phyloP scores from a whole-genome alignment of 495 filamentous ascomycete genomes.

The Sordaria brevicollis region DNA sequence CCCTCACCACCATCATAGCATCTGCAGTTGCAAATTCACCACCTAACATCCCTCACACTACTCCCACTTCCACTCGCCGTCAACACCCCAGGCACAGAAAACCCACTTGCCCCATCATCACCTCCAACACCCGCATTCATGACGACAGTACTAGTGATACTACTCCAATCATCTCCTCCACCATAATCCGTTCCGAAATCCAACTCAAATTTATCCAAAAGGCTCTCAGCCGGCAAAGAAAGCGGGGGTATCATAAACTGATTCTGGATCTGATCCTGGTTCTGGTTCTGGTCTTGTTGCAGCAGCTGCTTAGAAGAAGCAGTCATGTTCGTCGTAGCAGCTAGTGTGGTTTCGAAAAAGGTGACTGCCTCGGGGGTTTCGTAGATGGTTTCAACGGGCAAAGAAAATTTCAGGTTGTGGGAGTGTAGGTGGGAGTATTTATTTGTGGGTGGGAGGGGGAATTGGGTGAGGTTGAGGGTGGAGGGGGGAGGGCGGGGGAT shows the following conservation, averaged over 20 bases:
- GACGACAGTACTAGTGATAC: conserved; percentile 16
- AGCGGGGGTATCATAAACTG: background rate
- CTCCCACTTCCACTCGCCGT: too few relatives aligned
- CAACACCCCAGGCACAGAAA: background rate
- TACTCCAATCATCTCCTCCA: conserved; percentile 22
- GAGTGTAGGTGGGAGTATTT: background rate
- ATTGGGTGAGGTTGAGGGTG: background rate
- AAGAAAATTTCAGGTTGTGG: background rate
- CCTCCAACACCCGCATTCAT: conserved; percentile 12
- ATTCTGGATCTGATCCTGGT: background rate
- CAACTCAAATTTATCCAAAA: conserved; percentile 1
- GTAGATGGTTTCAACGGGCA: background rate
- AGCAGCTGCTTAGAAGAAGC: background rate
- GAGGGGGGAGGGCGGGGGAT: background rate
- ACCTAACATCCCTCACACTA: too few relatives aligned
- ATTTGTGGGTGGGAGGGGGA: background rate
- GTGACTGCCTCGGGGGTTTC: background rate
- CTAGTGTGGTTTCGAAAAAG: background rate
- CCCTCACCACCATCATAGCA: too few relatives aligned
- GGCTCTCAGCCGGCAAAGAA: background rate
- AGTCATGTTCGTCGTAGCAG: background rate
- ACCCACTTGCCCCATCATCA: background rate
- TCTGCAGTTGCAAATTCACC: background rate
- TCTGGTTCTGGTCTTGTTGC: background rate
- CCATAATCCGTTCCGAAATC: background rate